These are phyloP conservation scores for Sisymbrium irio DNA, from an alignment of 345 rosid genomes.

Conservation along the genomic window DNA sequence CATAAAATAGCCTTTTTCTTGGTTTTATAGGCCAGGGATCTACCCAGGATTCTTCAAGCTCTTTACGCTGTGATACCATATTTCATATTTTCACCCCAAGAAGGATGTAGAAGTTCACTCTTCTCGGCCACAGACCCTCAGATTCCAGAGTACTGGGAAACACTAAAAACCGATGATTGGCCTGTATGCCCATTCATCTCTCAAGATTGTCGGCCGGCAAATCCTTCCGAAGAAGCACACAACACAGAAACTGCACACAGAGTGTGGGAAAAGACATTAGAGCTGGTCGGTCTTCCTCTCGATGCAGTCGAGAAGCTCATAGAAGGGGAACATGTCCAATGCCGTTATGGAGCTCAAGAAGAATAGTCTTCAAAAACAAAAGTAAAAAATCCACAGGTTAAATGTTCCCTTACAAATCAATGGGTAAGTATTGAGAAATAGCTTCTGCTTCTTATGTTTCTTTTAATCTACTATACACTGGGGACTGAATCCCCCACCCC, in stretches of 20 bases:
- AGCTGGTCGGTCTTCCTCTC: conserved; percentile 74
- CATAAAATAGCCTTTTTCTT: neutral
- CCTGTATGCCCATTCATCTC: conserved; percentile 94
- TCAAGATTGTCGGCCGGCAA: conserved; percentile 86
- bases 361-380: conserved; percentile 14
- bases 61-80: conserved; percentile 80
- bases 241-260: conserved; percentile 54
- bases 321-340: conserved; percentile 61
- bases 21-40: conserved; percentile 85
- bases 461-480: conserved; percentile 8
- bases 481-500: conserved; percentile 5
- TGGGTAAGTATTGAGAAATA: conserved; percentile 22
- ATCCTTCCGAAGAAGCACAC: conserved; percentile 95
- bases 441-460: neutral
- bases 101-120: conserved; percentile 90
- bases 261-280: conserved; percentile 92
- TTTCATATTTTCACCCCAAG: conserved; percentile 83
- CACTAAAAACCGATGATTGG: conserved; percentile 76
- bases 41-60: conserved; percentile 74
- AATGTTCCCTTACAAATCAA: conserved; percentile 5
- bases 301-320: conserved; percentile 78
- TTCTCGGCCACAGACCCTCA: conserved; percentile 96
- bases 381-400: neutral
- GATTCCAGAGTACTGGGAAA: conserved; percentile 81
- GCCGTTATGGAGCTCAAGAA: conserved; percentile 43